phyloP scores from a whole-genome alignment of 202 grass and related monocot genomes.

The Dendrocalamus latiflorus region DNA sequence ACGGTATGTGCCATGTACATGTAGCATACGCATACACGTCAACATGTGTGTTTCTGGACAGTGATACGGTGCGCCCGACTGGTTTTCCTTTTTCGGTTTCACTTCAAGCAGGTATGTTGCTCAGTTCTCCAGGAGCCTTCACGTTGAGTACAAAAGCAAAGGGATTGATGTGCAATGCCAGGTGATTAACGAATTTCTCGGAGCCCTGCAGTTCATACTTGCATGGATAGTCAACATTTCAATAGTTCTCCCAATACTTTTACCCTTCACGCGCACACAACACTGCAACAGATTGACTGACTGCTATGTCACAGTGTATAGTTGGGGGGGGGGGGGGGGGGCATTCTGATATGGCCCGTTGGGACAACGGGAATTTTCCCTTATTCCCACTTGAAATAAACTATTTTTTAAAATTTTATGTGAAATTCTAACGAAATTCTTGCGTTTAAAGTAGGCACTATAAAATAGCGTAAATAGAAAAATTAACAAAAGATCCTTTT shows the following conservation, averaged over 20 bases:
- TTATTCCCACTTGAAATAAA: no score
- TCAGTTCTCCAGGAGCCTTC: slow-evolving; percentile 40
- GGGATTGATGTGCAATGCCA: slow-evolving; percentile 58
- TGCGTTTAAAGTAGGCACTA: no score
- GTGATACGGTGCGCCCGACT: background rate
- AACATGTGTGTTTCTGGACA: background rate
- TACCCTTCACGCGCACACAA: no score
- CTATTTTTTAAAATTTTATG: no score
- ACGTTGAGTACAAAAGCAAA: slow-evolving; percentile 42
- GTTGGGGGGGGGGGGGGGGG: no score
- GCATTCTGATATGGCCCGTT: no score
- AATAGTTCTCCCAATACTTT: background rate
- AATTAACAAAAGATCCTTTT: no score
- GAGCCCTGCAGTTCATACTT: background rate
- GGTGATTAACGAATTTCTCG: slow-evolving; percentile 3
- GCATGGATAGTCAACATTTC: background rate
- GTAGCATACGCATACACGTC: background rate
- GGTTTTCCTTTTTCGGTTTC: background rate
- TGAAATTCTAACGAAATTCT: no score
- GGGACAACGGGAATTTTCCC: no score
- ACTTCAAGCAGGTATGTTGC: slow-evolving; percentile 1
- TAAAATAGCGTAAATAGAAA: no score
- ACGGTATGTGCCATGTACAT: slow-evolving; percentile 2
- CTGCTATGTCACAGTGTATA: no score
- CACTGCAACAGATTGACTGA: no score